Evolutionary conservation across 2,329 filamentous ascomycete species (phyloP), one percentile per base, ranked within the genome.

Genomic region (Xylaria sp.): DNA sequence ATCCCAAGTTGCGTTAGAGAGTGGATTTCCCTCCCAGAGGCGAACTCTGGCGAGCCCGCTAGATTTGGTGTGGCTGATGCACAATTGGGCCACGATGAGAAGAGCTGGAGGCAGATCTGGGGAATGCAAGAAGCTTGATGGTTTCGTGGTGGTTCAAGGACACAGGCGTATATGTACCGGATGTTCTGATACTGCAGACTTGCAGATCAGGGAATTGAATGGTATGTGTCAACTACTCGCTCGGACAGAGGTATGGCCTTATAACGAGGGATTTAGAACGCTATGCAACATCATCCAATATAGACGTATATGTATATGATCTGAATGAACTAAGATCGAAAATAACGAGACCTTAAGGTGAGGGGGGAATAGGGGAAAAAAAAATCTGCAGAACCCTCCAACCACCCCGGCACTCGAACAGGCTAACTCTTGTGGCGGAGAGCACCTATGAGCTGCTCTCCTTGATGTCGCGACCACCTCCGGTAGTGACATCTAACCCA

Each of bases 11-110:
- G 90, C 73, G 88, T 98, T 28, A 84, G 93, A 56, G 90, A 97
- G 78, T 98, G 92, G 91, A 85, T 98, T 60, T 94, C 93, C 78
- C 83, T 98, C 37, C 94, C 95, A 0, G 92, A 94, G 80, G 86
- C 91, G 3, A 92, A 91, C 63, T 88, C 88, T 1, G 87, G 87
- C 1, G 75, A 77, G 41, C 81, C 86, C 18, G 89, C 91, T 10
- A 84, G 91, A 63, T 90, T 91, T 75, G 92, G 92, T 1, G 83
- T 83, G 44, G 82, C 93, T 25, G 82, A 87, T 57, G 89, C 89
- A 1, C 89, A 90, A 4, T 77, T 93, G 74, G 84, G 88, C 63
- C 82, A 83, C 39, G 85, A 89, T 70, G 82, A 84, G 68, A 80
- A 80, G 74, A 81, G 87, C 60, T 94, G 92, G 92, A 82, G 83